Base-by-base conservation (phyloP, 2,329 filamentous ascomycete species). In the Stachybotrys chartarum region DNA sequence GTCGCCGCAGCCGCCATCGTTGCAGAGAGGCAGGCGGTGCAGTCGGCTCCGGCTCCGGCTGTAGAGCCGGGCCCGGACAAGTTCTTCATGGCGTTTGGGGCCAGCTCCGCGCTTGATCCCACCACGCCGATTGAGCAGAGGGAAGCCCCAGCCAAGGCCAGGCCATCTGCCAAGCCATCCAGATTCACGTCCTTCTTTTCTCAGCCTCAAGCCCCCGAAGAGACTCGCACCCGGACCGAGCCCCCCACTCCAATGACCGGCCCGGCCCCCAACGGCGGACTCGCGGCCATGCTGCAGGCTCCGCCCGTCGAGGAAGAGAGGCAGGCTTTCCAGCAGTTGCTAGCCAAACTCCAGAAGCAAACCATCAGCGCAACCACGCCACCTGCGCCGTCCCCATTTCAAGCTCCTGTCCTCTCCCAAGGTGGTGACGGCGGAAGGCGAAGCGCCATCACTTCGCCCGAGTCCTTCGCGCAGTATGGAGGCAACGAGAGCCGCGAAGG, bases 101-200 rank as follows among this genome's bases (percentile, higher is more conserved):
- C 70, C 18, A 71, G 66, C 48, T 63, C 71, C 10, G 63, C 59
- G 16, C 61, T 75, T 6, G 77, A 81, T 24, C 79, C 79, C 7
- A 75, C 82, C 51, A 82, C 78, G 65, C 73, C 79, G 50, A 75
- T 79, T 55, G 75, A 81, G 51, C 56, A 78, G 74, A 66, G 64
- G 44, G 72, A 74, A 51, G 73, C 75, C 14, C 59, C 66, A n/a
- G 59, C 68, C 49, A 82, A 80, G 64, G 70, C 78, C 12, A 89
- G 88, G 67, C 68, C 80, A 1, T 73, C 72, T 3, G 71, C 66
- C 30, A 92, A 93, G 66, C 83, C 88, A 6, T 97, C 92, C 12
- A 82, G 91, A 54, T 97, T 97, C 67, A 91, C 91, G 52, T 90
- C 87, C 3, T 88, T 97, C 63, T 90, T 92, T 67, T 63, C 67